Evolutionary conservation across 2,329 filamentous ascomycete species (phyloP).

Genomic region (Pyricularia sp.): DNA sequence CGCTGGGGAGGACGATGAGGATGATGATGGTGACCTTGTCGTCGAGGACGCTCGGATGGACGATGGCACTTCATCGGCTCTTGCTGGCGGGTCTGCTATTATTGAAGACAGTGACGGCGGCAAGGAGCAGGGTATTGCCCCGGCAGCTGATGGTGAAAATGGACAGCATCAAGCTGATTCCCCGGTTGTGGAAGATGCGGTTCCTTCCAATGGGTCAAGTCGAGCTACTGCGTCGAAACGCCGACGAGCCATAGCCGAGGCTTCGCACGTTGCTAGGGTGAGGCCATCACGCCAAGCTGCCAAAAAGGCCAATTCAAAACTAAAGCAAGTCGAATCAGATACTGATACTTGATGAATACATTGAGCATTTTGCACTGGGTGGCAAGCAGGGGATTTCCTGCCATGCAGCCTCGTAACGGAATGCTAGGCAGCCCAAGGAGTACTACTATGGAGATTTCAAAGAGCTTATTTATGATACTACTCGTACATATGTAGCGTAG

Average conservation of each 20-base stretch:
- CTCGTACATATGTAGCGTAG: too few relatives aligned
- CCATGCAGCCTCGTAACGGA: too few relatives aligned
- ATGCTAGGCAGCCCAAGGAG: too few relatives aligned
- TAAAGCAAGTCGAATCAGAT: neutral
- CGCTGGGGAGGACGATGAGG: conserved; percentile 28
- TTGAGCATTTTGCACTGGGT: too few relatives aligned
- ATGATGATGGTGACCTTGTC: conserved; percentile 20
- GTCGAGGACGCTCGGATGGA: conserved; percentile 19
- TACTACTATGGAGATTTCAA: too few relatives aligned
- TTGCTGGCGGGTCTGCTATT: neutral
- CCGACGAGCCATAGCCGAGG: neutral
- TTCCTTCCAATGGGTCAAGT: neutral
- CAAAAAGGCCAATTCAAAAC: neutral
- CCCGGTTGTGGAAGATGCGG: neutral
- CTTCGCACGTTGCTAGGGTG: neutral
- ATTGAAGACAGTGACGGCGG: too few relatives aligned
- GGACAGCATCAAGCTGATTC: neutral
- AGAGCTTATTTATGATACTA: too few relatives aligned
- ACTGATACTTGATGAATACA: neutral
- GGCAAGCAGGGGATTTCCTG: too few relatives aligned
- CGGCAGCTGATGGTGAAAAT: neutral
- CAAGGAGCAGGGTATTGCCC: neutral
- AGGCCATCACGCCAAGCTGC: conserved; percentile 1
- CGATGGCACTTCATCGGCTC: neutral
- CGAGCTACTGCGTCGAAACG: neutral